Base-by-base conservation (phyloP, 805 yeast species). In the Lachancea lanzarotensis region DNA sequence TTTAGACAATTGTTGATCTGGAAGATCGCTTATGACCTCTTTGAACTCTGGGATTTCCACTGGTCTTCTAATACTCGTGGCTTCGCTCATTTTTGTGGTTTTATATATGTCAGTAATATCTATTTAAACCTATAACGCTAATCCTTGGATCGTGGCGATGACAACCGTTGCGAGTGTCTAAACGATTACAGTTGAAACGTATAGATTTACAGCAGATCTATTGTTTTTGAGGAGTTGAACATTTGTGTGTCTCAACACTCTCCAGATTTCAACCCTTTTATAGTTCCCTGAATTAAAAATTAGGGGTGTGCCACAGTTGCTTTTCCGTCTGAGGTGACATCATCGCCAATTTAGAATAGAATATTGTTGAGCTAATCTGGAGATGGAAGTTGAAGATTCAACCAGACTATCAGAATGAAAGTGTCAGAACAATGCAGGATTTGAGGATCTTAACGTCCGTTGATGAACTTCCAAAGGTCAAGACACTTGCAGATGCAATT, bases 21-120 rank as follows among this genome's bases (percentile, higher is more conserved):
- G 62, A 20, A 80, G 70, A 1, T 77, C 81, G 16, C 69, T 71
- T n/a, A 79, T 71, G 31, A 82, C 80, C 0, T 62, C 62, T 13
- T 53, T 63, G 56, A 80, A 79, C 47, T 80, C 80, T 27, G 64
- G 69, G 30, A 68, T 68, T 29, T 66, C 65, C 19, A 68, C 59
- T 2, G 73, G 72, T 56, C 69, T 63, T 38, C 57, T 61, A 27
- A 60, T 54, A 20, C 60, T 60, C 18, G 45, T 39, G 34, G 43
- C 41, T 36, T 40, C 42, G 40, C 47, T 44, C 47, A 44, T 38
- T 22, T 22, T 22, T 22, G 25, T 22, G 25, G 25, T 22, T 22
- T 22, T 22, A 4, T 22, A 22, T 22, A 22, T 8, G 25, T 8
- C 8, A 8, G 8, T 22, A 22, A 22, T 6, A 22, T 22, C 25